Percentiles rank a stretch among this genome's conserved stretches.
Conservation (phyloP, 495 filamentous ascomycete species). For the Hypoxylon lienhwacheense region DNA sequence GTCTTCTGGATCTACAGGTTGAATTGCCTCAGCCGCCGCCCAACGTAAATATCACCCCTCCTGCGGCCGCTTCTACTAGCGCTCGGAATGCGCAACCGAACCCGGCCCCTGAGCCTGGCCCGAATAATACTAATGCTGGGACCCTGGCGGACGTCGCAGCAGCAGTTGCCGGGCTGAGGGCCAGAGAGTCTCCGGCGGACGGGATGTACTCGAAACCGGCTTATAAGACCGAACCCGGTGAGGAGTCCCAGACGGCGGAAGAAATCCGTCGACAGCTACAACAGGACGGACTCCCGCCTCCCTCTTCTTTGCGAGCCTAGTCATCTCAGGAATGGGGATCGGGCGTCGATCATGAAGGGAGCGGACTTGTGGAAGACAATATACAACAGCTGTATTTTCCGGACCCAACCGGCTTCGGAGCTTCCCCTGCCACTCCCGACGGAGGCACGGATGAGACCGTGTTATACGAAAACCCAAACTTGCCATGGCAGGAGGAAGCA, state of each 20-base stretch:
- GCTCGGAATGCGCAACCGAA: slow-evolving; percentile 29
- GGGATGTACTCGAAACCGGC: slow-evolving; percentile 30
- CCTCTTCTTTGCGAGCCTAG: slow-evolving; percentile 36
- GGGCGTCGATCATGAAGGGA: neutral
- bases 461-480: neutral
- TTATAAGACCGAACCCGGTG: slow-evolving; percentile 36
- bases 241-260: slow-evolving; percentile 44
- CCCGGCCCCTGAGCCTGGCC: slow-evolving; percentile 20
- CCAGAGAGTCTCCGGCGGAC: slow-evolving; percentile 30
- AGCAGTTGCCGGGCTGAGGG: slow-evolving; percentile 36
- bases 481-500: neutral
- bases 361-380: neutral
- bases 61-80: slow-evolving; percentile 55
- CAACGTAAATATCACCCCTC: slow-evolving; percentile 45
- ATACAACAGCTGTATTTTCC: neutral
- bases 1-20: slow-evolving; percentile 80
- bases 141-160: slow-evolving; percentile 39
- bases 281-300: slow-evolving; percentile 35
- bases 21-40: slow-evolving; percentile 81
- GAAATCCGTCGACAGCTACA: slow-evolving; percentile 46
- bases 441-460: neutral
- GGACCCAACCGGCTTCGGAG: neutral
- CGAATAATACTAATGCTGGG: slow-evolving; percentile 32
- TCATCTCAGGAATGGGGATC: slow-evolving; percentile 2
- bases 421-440: neutral